Percentiles rank a stretch among this genome's conserved stretches.
Conservation (phyloP, 1,284 basidiomycete genomes). For the Leccinum fallax region DNA sequence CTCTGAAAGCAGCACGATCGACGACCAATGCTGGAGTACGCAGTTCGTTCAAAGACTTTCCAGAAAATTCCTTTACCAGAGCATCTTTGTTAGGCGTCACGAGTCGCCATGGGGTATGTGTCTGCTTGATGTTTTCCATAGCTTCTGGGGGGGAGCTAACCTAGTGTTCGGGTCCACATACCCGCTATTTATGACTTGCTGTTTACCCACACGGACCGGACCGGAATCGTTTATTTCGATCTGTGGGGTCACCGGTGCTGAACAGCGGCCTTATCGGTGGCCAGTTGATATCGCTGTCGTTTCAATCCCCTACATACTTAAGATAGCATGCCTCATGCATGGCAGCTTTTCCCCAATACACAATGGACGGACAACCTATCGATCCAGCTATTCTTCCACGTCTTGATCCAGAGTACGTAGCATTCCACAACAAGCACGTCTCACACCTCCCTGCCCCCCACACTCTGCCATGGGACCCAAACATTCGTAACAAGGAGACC, state of each 20-base stretch:
- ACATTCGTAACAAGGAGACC: constrained; percentile 42
- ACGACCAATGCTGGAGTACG: constrained; percentile 81
- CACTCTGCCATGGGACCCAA: constrained; percentile 47
- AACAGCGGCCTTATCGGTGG: background rate
- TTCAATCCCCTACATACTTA: constrained; percentile 15
- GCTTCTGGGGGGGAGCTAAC: background rate
- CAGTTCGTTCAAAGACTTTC: constrained; percentile 57
- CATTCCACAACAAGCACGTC: constrained; percentile 47
- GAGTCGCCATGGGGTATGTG: constrained; percentile 51
- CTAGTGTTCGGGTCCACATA: background rate
- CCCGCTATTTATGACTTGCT: constrained; percentile 15
- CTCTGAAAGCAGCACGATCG: constrained; percentile 67
- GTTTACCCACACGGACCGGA: constrained; percentile 4
- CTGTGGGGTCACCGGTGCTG: background rate
- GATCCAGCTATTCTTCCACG: constrained; percentile 46
- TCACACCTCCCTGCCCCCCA: constrained; percentile 40
- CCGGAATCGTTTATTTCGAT: constrained; percentile 15
- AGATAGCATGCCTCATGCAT: constrained; percentile 6
- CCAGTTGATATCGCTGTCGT: background rate
- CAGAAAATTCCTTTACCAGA: constrained; percentile 61
- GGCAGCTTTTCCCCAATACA: constrained; percentile 2
- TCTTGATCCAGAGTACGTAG: constrained; percentile 52
- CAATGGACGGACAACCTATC: constrained; percentile 35
- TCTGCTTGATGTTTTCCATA: constrained; percentile 42
- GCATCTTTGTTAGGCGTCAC: constrained; percentile 52